Evolutionary conservation across 1,284 basidiomycete genomes (phyloP).

Genomic region (Violaceomyces palustris): DNA sequence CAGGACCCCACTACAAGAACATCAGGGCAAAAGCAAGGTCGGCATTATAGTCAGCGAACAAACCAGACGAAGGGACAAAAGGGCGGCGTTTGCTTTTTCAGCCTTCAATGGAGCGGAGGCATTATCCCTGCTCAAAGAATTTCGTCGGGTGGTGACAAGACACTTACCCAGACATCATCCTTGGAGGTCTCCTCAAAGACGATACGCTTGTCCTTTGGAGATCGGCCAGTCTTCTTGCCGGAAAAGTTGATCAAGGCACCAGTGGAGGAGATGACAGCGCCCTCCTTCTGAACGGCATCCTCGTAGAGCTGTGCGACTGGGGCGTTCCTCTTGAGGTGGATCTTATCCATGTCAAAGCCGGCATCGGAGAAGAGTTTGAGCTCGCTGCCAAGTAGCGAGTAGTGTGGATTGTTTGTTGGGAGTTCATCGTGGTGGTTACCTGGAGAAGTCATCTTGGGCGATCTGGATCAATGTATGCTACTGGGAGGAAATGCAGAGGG

Average conservation of each 20-base stretch:
- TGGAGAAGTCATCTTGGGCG: conserved; percentile 46
- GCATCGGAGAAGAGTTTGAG: conserved; percentile 98
- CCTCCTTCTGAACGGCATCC: conserved; percentile 95
- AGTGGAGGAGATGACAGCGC: conserved; percentile 90
- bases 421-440: conserved; percentile 52
- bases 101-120: background rate
- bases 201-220: conserved; percentile 99
- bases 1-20: conserved; percentile 99
- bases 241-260: conserved; percentile 99
- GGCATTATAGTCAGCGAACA: background rate
- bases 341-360: conserved; percentile 84
- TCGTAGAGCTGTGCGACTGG: conserved; percentile 93
- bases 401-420: conserved; percentile 39
- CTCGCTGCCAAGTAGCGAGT: conserved; percentile 60
- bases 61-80: background rate
- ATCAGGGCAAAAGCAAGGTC: background rate
- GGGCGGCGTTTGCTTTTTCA: background rate
- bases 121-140: background rate
- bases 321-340: conserved; percentile 76
- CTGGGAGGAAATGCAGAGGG: too few species aligned
- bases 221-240: conserved; percentile 97
- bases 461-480: too few species aligned
- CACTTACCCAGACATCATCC: conserved; percentile 97
- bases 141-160: too few species aligned
- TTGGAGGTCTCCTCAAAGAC: conserved; percentile 96